Conservation (phyloP, 2,329 filamentous ascomycete genomes). For the Huntiella decipiens region DNA sequence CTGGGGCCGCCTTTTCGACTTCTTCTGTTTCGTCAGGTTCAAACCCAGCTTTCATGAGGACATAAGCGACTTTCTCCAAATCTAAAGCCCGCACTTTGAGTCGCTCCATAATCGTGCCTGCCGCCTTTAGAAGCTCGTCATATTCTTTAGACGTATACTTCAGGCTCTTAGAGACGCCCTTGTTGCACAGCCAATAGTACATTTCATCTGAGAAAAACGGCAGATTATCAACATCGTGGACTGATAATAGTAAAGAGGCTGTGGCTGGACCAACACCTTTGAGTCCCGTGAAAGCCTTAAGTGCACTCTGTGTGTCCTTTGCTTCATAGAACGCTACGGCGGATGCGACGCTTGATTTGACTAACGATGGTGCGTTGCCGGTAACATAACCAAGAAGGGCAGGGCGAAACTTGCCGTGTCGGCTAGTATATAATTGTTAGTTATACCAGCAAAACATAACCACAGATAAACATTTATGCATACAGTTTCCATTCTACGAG, state of each 20-base stretch:
- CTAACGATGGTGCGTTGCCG: conserved; percentile 33
- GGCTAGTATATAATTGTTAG: conserved; percentile 18
- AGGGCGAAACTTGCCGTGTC: conserved; percentile 44
- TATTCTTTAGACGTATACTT: conserved; percentile 59
- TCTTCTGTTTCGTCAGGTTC: not conserved
- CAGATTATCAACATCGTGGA: conserved; percentile 36
- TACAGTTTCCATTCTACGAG: conserved; percentile 58
- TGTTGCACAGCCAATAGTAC: conserved; percentile 50
- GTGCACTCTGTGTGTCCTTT: conserved; percentile 19
- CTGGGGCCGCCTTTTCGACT: too few relatives aligned
- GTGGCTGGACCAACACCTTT: conserved; percentile 65
- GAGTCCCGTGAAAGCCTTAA: conserved; percentile 39
- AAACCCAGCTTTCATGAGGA: conserved; percentile 16
- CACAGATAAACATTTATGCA: conserved; percentile 16
- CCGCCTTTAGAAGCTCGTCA: conserved; percentile 27
- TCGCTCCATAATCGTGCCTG: conserved; percentile 25
- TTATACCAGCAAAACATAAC: not conserved
- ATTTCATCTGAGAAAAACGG: conserved; percentile 70
- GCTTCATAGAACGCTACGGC: too few relatives aligned
- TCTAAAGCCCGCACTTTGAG: conserved; percentile 39
- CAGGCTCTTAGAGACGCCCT: conserved; percentile 31
- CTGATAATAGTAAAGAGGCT: conserved; percentile 52
- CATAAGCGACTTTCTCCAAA: conserved; percentile 52
- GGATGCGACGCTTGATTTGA: conserved; percentile 23
- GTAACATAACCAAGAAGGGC: conserved; percentile 41